phyloP scores from a whole-genome alignment of 2,329 filamentous ascomycete species.

The Apiospora koreana region DNA sequence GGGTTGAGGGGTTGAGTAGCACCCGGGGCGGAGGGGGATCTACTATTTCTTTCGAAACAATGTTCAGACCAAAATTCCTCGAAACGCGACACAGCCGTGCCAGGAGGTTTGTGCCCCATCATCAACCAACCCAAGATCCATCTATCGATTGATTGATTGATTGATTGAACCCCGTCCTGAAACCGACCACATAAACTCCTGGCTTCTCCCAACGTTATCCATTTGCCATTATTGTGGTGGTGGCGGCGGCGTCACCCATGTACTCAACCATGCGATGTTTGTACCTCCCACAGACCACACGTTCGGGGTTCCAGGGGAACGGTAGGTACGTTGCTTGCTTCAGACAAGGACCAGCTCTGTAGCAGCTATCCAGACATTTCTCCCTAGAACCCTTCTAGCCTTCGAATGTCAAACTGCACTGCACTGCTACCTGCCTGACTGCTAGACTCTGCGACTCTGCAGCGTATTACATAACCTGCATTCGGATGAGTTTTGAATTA shows the following conservation, averaged over 20 bases:
- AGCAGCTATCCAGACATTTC: neutral
- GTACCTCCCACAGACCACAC: too few species aligned
- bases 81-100: neutral
- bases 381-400: neutral
- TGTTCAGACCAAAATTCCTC: neutral
- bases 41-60: neutral
- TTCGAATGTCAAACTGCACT: neutral
- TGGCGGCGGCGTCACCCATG: neutral
- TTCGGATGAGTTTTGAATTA: neutral
- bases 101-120: neutral
- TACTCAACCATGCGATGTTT: neutral
- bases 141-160: neutral
- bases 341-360: constrained; percentile 2
- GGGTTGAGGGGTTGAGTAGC: neutral
- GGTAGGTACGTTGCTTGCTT: neutral
- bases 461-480: neutral
- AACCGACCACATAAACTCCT: neutral
- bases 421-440: neutral
- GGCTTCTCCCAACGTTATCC: neutral
- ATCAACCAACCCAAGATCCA: neutral
- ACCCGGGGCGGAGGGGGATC: neutral
- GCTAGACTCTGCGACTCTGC: neutral
- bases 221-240: neutral
- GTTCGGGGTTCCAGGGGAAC: too few species aligned
- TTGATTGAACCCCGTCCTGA: neutral